Evolutionary conservation across 2,329 filamentous ascomycete genomes (phyloP).

Genomic region (Neofusicoccum sp.): DNA sequence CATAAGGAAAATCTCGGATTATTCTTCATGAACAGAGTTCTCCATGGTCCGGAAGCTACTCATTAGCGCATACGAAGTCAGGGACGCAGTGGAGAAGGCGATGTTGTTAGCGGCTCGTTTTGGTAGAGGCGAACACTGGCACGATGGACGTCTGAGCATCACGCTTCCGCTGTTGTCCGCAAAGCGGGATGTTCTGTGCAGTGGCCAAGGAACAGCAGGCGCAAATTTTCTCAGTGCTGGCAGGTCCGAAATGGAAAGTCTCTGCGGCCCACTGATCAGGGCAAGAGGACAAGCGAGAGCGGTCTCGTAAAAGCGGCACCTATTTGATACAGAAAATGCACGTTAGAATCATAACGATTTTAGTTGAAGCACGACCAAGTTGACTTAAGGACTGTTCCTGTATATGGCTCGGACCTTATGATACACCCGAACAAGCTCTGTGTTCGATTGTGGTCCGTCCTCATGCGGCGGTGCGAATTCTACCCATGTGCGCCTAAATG

Average conservation of each 20-base stretch:
- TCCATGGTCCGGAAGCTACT: too few species aligned
- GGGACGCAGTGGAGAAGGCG: too few species aligned
- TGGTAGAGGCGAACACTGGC: too few species aligned
- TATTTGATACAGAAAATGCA: conserved; percentile 2
- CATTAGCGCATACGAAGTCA: too few species aligned
- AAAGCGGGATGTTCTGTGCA: background rate
- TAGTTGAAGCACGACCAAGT: background rate
- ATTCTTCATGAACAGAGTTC: too few species aligned
- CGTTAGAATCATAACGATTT: background rate
- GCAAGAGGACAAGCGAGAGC: background rate
- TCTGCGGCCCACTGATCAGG: background rate
- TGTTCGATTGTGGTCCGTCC: background rate
- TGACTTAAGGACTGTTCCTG: background rate
- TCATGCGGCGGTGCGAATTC: background rate
- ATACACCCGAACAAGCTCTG: background rate
- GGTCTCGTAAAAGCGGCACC: background rate
- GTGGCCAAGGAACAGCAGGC: background rate
- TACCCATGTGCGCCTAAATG: conserved; percentile 1
- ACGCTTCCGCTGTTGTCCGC: too few species aligned
- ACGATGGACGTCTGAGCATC: too few species aligned
- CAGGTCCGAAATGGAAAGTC: background rate
- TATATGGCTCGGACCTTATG: background rate
- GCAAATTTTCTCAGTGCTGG: background rate
- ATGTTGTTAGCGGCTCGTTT: too few species aligned
- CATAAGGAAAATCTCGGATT: too few species aligned